Evolutionary conservation across 2,329 filamentous ascomycete genomes (phyloP).

Genomic region (Myrmaecium sp.): DNA sequence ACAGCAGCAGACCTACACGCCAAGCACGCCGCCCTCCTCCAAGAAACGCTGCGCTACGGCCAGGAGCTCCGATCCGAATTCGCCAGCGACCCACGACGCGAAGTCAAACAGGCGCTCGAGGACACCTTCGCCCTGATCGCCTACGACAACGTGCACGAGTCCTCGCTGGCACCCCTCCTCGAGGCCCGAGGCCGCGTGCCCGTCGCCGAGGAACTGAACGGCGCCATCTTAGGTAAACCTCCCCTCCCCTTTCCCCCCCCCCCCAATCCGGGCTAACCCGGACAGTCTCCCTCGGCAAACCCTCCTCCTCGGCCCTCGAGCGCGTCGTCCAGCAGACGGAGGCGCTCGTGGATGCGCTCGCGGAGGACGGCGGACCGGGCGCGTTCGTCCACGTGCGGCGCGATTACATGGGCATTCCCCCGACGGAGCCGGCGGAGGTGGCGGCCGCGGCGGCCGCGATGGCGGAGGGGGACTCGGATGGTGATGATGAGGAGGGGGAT

Average conservation of each 20-base stretch:
- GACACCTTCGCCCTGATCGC: conserved; percentile 83
- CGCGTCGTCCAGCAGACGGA: conserved; percentile 73
- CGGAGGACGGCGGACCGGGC: conserved; percentile 61
- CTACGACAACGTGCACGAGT: conserved; percentile 65
- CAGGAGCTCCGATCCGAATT: conserved; percentile 65
- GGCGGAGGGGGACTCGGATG: no score
- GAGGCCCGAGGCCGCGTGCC: conserved; percentile 56
- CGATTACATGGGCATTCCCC: no score
- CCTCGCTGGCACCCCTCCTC: conserved; percentile 61
- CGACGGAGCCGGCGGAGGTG: no score
- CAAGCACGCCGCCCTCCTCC: conserved; percentile 36
- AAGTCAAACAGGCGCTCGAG: conserved; percentile 55
- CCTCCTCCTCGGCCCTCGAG: conserved; percentile 71
- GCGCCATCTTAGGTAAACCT: conserved; percentile 67
- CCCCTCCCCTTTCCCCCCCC: conserved; percentile 1
- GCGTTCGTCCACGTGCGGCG: conserved; percentile 76
- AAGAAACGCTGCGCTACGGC: conserved; percentile 62
- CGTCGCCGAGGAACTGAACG: conserved; percentile 87
- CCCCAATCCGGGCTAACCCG: conserved; percentile 11
- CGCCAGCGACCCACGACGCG: conserved; percentile 48
- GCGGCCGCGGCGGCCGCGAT: no score
- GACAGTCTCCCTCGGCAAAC: conserved; percentile 76
- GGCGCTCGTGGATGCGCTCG: conserved; percentile 67
- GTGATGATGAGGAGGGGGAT: no score
- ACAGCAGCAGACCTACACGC: conserved; percentile 18